Base-by-base conservation (phyloP, 345 rosid species). In the Arabis alpina region DNA sequence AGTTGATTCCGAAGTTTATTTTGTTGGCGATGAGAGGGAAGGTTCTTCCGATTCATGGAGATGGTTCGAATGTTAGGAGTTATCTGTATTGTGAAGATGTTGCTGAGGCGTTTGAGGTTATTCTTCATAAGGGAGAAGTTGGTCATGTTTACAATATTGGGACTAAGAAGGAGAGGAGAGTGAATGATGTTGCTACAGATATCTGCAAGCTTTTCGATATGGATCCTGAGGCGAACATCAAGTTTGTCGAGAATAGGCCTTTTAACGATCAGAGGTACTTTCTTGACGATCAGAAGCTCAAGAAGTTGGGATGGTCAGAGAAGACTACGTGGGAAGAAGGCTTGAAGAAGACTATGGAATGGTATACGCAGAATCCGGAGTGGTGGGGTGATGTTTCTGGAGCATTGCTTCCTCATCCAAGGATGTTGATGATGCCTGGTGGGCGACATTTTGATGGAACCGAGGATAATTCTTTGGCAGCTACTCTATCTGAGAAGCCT, bases 321-420 rank as follows among this genome's bases (percentile, higher is more conserved):
- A 74, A 79, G 51, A 91, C 96, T 2, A 63, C 76, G 2, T 91
- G 97, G 97, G 88, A 86, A 74, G 97, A 91, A 72, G 97, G 97
- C 8, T 75, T 91, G 80, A 87, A 66, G 82, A 91, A 85, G 77
- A 89, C 97, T 19, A 87, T 85, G 55, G 88, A 89, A 2, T 91
- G 97, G 97, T 91, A 91, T 72, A 84, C 82, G 44, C 77, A 83
- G 61, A 87, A 91, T 74, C 97, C 97, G 8, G 90, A 87, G 34
- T 91, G 97, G 97, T 91, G 97, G 97, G 97, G 93, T 45, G 97
- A 91, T 80, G 97, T 91, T 12, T 76, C 91, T 40, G 97, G 97
- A 24, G 97, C 97, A 6, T 59, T 91, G 72, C 93, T 91, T 83
- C 97, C 96, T 64, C 97, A 91, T 68, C 97, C 96, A 3, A 82